phyloP scores from a whole-genome alignment of 495 filamentous ascomycete species.

The Annulohypoxylon maeteangense region DNA sequence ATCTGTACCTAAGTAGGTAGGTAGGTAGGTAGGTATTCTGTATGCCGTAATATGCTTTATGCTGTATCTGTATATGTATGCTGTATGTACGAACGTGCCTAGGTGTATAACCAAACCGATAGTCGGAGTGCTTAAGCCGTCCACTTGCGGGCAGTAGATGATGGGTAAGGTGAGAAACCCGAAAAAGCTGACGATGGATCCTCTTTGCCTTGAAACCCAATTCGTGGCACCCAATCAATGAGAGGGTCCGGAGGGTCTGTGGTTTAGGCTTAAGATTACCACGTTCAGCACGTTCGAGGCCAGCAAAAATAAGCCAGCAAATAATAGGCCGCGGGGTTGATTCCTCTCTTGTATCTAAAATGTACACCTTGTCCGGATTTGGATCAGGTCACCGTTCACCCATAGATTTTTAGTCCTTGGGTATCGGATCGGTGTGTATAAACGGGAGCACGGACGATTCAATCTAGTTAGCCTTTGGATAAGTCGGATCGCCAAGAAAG shows the following conservation, averaged over 20 bases:
- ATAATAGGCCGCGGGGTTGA: conserved; percentile 42
- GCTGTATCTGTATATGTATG: background rate
- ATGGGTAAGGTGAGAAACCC: conserved; percentile 45
- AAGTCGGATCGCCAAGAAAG: conserved; percentile 36
- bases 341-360: background rate
- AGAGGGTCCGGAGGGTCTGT: conserved; percentile 8
- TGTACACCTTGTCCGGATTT: conserved; percentile 13
- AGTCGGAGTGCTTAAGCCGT: conserved; percentile 14
- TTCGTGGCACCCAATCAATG: conserved; percentile 42
- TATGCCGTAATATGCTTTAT: too few species aligned
- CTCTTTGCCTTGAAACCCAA: conserved; percentile 35
- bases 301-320: conserved; percentile 45
- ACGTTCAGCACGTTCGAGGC: conserved; percentile 12
- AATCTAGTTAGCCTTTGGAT: conserved; percentile 30
- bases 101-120: conserved; percentile 16
- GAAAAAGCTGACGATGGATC: conserved; percentile 36
- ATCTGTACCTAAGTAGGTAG: background rate
- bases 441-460: conserved; percentile 20
- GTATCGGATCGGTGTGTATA: conserved; percentile 36
- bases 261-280: conserved; percentile 13
- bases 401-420: conserved; percentile 7
- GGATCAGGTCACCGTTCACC: conserved; percentile 2
- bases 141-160: conserved; percentile 29
- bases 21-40: background rate
- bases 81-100: too few species aligned